phyloP scores from a whole-genome alignment of 768 basidiomycete species.

The Astraeus odoratus region DNA sequence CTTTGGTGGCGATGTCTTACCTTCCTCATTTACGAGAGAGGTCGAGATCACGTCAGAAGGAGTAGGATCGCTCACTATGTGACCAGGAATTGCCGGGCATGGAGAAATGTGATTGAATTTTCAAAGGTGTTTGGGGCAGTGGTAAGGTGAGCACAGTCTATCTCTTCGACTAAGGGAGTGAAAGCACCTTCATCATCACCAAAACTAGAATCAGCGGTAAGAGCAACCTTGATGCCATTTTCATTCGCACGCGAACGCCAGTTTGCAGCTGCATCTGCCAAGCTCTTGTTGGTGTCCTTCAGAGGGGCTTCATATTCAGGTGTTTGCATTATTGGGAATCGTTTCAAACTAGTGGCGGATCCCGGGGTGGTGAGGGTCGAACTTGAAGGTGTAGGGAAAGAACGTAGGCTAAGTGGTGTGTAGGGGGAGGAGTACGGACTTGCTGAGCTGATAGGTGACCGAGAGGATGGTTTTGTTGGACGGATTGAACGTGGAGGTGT shows the following conservation, averaged over 20 bases:
- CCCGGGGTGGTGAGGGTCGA: constrained; percentile 53
- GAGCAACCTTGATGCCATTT: constrained; percentile 62
- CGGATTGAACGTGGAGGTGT: constrained; percentile 60
- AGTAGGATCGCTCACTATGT: constrained; percentile 46
- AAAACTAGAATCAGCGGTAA: constrained; percentile 31
- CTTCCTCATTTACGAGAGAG: constrained; percentile 43
- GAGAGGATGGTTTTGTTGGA: constrained; percentile 36
- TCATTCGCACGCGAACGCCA: constrained; percentile 70
- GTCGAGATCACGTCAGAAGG: constrained; percentile 44
- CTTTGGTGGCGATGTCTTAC: constrained; percentile 26
- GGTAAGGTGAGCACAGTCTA: constrained; percentile 10
- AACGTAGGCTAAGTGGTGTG: constrained; percentile 64
- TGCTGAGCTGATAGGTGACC: constrained; percentile 56
- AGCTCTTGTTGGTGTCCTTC: constrained; percentile 36
- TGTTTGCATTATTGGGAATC: constrained; percentile 35
- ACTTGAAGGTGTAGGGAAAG: constrained; percentile 47
- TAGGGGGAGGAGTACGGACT: constrained; percentile 50
- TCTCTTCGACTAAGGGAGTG: constrained; percentile 15
- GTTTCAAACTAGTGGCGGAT: constrained; percentile 32
- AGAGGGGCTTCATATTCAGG: constrained; percentile 32
- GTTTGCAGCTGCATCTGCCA: constrained; percentile 57
- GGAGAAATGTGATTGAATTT: constrained; percentile 27
- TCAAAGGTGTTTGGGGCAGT: constrained; percentile 6
- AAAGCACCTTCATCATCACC: constrained; percentile 44
- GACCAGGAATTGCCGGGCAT: too few species aligned